Percentiles rank a stretch among this genome's conserved stretches.
Evolutionary conservation across 345 rosid genomes (phyloP).

Genomic region (Leavenworthia alabamica): DNA sequence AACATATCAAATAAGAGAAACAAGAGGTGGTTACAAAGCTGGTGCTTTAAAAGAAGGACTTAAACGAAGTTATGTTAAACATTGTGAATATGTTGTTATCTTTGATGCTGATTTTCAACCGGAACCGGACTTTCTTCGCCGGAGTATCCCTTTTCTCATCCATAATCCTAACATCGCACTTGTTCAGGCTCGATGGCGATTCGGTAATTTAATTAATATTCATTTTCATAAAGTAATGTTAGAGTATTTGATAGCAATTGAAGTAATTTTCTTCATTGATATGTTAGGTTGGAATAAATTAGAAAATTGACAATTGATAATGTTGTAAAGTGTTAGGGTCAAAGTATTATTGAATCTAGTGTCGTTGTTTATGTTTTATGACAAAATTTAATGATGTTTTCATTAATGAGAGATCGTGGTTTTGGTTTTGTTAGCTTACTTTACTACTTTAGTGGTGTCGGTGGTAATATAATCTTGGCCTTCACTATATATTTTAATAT

Average conservation of each 20-base stretch:
- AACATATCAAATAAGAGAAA: slow-evolving; percentile 86
- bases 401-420: slow-evolving; percentile 34
- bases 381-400: slow-evolving; percentile 17
- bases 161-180: slow-evolving; percentile 77
- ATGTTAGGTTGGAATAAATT: too few species aligned
- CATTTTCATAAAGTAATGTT: too few species aligned
- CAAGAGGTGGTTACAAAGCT: slow-evolving; percentile 84
- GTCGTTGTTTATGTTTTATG: slow-evolving; percentile 19
- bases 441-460: slow-evolving; percentile 58
- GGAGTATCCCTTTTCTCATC: slow-evolving; percentile 78
- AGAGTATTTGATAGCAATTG: too few species aligned
- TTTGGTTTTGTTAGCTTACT: too few species aligned
- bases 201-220: slow-evolving; percentile 43
- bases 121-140: slow-evolving; percentile 77
- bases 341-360: slow-evolving; percentile 15
- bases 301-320: slow-evolving; percentile 16
- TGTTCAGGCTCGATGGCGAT: slow-evolving; percentile 96
- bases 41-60: slow-evolving; percentile 98
- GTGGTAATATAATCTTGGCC: slow-evolving; percentile 41
- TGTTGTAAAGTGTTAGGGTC: slow-evolving; percentile 29
- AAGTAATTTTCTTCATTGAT: too few species aligned
- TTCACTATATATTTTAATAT: too few species aligned
- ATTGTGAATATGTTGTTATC: slow-evolving; percentile 86
- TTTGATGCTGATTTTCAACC: slow-evolving; percentile 98
- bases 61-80: slow-evolving; percentile 86